Percentiles rank a stretch among this genome's conserved stretches.
These are phyloP conservation scores for Aaosphaeria arxii DNA, from an alignment of 2,329 filamentous ascomycete species.

Conservation along the genomic window DNA sequence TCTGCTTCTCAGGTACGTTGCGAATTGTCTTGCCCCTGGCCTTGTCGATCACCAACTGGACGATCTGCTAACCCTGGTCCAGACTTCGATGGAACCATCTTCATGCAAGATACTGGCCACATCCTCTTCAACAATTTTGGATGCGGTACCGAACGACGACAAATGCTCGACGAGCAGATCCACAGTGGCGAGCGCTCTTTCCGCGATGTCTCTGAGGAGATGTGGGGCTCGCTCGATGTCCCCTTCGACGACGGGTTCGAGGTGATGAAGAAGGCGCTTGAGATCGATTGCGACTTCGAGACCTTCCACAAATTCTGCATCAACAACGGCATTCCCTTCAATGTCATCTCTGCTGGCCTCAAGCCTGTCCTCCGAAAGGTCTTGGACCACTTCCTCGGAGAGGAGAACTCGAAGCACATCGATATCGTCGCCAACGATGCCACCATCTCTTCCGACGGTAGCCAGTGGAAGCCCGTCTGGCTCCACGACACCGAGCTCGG, in stretches of 20 bases:
- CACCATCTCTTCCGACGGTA: conserved; percentile 55
- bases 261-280: conserved; percentile 59
- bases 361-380: conserved; percentile 63
- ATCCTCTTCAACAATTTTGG: conserved; percentile 66
- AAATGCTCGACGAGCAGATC: conserved; percentile 61
- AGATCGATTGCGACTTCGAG: conserved; percentile 63
- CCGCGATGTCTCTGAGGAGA: conserved; percentile 68
- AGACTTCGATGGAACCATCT: conserved; percentile 72
- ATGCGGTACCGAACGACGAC: conserved; percentile 56
- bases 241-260: conserved; percentile 67
- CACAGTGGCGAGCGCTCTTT: conserved; percentile 64
- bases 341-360: conserved; percentile 66
- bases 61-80: background rate
- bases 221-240: conserved; percentile 66
- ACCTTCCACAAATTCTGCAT: conserved; percentile 65
- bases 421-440: conserved; percentile 69
- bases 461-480: conserved; percentile 64
- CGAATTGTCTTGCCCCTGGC: background rate
- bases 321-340: conserved; percentile 63
- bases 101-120: conserved; percentile 65
- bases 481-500: conserved; percentile 63
- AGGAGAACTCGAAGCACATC: conserved; percentile 57
- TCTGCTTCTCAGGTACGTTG: conserved; percentile 55
- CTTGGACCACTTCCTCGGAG: conserved; percentile 63
- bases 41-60: background rate